Base-by-base conservation (phyloP, 2,329 filamentous ascomycete species). In the Lecanicillium sp. region DNA sequence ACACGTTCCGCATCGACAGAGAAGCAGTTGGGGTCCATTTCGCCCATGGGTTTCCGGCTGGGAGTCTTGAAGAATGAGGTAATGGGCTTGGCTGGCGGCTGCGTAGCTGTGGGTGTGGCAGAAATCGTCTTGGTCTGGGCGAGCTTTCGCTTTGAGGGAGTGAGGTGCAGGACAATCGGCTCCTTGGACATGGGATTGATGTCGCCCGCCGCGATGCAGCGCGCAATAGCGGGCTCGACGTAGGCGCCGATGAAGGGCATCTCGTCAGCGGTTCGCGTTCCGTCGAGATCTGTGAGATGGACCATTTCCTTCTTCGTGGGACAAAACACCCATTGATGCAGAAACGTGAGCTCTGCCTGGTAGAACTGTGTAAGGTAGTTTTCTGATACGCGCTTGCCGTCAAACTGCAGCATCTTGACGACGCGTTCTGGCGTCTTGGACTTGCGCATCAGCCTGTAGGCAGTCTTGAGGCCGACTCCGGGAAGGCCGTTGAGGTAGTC, bases 251-350 rank as follows among this genome's bases (percentile, higher is more conserved):
- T 88, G 58, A 86, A 97, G 1, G 85, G 78, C 75, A 95, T 83
- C 35, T 85, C 78, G 9, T 82, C 78, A 1, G 83, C 70, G 20
- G 83, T 78, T 19, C 89, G 63, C 4, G 79, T 79, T 5, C 76
- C 69, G 1, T 81, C 78, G 0, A 84, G 76, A 12, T 81, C 73
- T 1, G 83, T 93, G 50, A 95, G 73, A 51, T 89, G 83, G 33
- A 95, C 86, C 37, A 97, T 67, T 52, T 81, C 71, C 50, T 83
- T 74, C 35, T 77, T 74, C 30, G 74, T 70, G 0, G 91, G 90
- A 62, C 91, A 97, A 64, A 87, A 98, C 3, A 97, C 91, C 67
- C 93, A 87, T 68, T 96, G 93, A 60, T 97, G 87, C 15, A 96
- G 69, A 60, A 98, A 98, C 0, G 93, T 97, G 56, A 87, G 72